Evolutionary conservation across 2,329 filamentous ascomycete species (phyloP), one percentile per base, ranked within the genome.

Genomic region (Meredithiella fracta): DNA sequence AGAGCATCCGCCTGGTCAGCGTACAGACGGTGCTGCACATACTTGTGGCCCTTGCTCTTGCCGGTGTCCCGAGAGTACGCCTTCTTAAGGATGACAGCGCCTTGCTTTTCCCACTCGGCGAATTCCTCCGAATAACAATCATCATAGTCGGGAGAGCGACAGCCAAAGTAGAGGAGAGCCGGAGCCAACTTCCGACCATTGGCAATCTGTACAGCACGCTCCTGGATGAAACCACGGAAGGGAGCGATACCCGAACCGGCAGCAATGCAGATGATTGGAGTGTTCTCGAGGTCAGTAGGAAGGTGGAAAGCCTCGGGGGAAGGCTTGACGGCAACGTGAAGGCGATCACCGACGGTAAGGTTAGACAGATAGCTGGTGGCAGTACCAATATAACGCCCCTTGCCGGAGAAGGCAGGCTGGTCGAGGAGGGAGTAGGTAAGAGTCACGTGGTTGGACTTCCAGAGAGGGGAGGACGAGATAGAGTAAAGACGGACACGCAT

Each of bases 401-500:
- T 70, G 53, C 70, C 71, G 1, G 73, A 71, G 9, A 74, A 68
- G 0, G 80, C 74, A 0, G 76, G 74, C 1, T 70, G 71, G 51
- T 82, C 73, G 53, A 86, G 73, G 1, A 89, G 74, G 2, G 75
- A 74, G 68, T 84, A 88, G 2, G 83, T 88, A 25, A 90, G 73
- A 0, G 82, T 81, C 53, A 77, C 75, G 57, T 72, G 72, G 9
- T 68, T 69, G 0, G 77, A 71, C 59, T 82, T 74, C 60, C 70
- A 72, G 0, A 86, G 71, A 0, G 85, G 83, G 0, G 84, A 86
- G 0, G 84, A 88, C 0, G 85, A 88, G 63, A 90, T 87, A 31
- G 81, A 86, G 62, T 89, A 89, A 65, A 86, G 82, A n/a, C 85
- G 77, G 40, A 86, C 74, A 26, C 85, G 80, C 80, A 92, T 86